phyloP scores from a whole-genome alignment of 176 grass and related monocot species.

The Aegilops bicornis region DNA sequence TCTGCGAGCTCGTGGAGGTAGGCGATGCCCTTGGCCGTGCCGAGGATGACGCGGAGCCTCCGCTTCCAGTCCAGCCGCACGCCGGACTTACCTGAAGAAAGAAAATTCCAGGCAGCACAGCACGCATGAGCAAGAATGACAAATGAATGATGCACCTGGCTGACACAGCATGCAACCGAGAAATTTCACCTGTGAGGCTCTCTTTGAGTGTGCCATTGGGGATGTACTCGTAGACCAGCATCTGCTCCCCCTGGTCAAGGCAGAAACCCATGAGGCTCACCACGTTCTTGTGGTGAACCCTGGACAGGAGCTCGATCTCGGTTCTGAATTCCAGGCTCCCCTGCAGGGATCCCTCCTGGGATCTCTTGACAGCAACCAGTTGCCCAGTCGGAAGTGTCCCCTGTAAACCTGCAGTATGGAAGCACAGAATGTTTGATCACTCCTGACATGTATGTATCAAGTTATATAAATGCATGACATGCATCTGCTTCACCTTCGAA shows the following conservation, averaged over 20 bases:
- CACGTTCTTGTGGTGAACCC: conserved; percentile 86
- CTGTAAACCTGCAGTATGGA: conserved; percentile 56
- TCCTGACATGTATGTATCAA: not conserved
- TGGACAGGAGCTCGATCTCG: conserved; percentile 79
- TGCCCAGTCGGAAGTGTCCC: conserved; percentile 63
- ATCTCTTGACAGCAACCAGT: conserved; percentile 72
- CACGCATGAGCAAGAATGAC: not conserved
- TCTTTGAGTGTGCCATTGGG: conserved; percentile 89
- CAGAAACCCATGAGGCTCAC: conserved; percentile 84
- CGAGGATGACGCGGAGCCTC: conserved; percentile 60
- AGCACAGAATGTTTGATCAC: too few species aligned
- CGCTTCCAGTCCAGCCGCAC: conserved; percentile 75
- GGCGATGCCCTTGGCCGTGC: conserved; percentile 67
- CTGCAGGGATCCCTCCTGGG: conserved; percentile 65
- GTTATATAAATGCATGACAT: not conserved
- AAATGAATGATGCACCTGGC: not conserved
- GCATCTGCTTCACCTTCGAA: conserved; percentile 57
- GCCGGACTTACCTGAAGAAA: conserved; percentile 63
- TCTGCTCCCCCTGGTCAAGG: conserved; percentile 74
- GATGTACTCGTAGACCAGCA: conserved; percentile 73
- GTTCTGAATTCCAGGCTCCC: conserved; percentile 67
- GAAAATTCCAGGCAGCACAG: not conserved
- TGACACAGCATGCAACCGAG: not conserved
- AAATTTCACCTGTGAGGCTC: conserved; percentile 57
- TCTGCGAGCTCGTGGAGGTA: conserved; percentile 88